Evolutionary conservation across 1,284 basidiomycete species (phyloP).

Genomic region (Rhodotorula sp.): DNA sequence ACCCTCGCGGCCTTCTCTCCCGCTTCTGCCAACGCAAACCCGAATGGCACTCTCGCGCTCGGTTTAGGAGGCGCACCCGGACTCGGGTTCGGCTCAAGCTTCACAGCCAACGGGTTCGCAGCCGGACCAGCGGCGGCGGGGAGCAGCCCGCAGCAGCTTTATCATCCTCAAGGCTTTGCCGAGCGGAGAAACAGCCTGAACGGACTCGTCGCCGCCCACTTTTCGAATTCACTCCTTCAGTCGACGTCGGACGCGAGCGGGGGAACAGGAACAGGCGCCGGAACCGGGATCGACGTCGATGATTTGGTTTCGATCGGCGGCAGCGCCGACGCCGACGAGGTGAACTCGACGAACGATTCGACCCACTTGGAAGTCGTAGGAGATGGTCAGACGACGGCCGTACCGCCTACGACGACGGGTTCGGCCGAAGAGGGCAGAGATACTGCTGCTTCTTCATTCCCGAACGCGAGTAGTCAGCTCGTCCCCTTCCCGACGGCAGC

Average conservation of each 20-base stretch:
- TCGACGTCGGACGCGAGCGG: background rate
- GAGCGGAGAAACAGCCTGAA: slow-evolving; percentile 8
- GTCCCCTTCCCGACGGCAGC: no score
- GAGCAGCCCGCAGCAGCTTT: no score
- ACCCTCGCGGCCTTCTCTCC: slow-evolving; percentile 14
- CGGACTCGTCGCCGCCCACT: slow-evolving; percentile 7
- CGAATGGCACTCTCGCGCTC: no score
- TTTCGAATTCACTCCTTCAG: background rate
- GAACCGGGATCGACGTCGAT: slow-evolving; percentile 4
- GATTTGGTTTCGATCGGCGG: background rate
- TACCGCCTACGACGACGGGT: background rate
- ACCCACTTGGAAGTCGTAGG: background rate
- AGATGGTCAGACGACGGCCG: background rate
- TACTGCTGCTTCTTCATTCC: background rate
- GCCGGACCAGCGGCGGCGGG: background rate
- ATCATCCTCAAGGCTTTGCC: background rate
- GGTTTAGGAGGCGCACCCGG: background rate
- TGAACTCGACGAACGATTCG: background rate
- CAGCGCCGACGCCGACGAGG: background rate
- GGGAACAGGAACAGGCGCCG: background rate
- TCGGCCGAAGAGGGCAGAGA: background rate
- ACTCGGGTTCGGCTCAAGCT: background rate
- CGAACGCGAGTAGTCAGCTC: background rate
- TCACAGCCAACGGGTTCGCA: background rate
- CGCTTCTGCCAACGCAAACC: background rate